phyloP scores from a whole-genome alignment of 306 rosid species.

The Cicer pinnatifidum region DNA sequence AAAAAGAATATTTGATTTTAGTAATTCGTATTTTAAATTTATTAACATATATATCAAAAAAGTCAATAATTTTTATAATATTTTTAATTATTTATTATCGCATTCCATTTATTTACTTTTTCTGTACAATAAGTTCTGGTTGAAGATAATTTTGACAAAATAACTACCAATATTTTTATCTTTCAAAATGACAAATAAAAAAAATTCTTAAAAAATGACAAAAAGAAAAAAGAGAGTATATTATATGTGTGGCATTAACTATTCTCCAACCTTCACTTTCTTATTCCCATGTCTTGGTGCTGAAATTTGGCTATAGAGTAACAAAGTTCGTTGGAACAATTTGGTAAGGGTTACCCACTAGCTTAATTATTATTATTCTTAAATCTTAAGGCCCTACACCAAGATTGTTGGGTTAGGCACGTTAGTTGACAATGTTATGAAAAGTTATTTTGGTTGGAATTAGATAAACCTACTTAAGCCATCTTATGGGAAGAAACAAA shows the following conservation, averaged over 20 bases:
- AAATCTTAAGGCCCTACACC: slow-evolving; percentile 9
- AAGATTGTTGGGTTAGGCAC: slow-evolving; percentile 36
- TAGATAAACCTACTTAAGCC: slow-evolving; percentile 9
- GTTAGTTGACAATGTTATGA: slow-evolving; percentile 4
- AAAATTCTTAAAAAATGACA: too few relatives aligned
- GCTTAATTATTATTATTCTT: slow-evolving; percentile 24
- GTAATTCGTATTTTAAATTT: too few relatives aligned
- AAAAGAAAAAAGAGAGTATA: too few relatives aligned
- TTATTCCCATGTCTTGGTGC: neutral
- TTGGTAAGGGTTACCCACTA: slow-evolving; percentile 34
- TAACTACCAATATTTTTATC: too few relatives aligned
- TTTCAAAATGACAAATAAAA: too few relatives aligned
- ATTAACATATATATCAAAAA: too few relatives aligned
- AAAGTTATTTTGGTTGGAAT: slow-evolving; percentile 1
- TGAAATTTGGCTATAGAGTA: slow-evolving; percentile 29
- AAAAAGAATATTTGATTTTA: slow-evolving; percentile 42
- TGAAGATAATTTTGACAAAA: too few relatives aligned
- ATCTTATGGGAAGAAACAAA: slow-evolving; percentile 27
- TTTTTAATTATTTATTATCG: too few relatives aligned
- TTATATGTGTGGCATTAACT: slow-evolving; percentile 42
- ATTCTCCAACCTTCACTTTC: slow-evolving; percentile 4
- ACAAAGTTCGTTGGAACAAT: slow-evolving; percentile 21
- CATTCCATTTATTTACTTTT: too few relatives aligned
- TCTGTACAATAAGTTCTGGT: too few relatives aligned
- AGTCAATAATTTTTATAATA: too few relatives aligned